Evolutionary conservation across 495 filamentous ascomycete genomes (phyloP).

Genomic region (Tuber melanosporum): DNA sequence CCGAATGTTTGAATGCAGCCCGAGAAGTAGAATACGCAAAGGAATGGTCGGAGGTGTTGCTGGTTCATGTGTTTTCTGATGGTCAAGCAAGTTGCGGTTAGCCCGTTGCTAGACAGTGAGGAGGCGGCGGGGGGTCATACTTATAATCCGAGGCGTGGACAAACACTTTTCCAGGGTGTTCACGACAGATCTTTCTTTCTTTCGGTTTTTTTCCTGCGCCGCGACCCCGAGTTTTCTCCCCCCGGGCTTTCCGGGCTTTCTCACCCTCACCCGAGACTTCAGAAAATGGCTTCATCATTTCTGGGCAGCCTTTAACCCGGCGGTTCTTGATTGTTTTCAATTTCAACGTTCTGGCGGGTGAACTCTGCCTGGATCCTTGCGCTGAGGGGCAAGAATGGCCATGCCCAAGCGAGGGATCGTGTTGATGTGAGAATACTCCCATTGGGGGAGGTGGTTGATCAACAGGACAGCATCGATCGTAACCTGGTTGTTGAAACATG

Average conservation of each 20-base stretch:
- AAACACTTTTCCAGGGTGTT: slow-evolving; percentile 18
- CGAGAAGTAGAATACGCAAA: slow-evolving; percentile 74
- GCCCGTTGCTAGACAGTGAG: neutral
- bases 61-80: slow-evolving; percentile 50
- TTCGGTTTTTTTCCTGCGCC: slow-evolving; percentile 27
- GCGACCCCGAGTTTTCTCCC: neutral
- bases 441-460: neutral
- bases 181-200: slow-evolving; percentile 15
- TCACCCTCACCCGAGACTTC: neutral
- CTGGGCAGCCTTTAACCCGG: neutral
- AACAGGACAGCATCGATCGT: neutral
- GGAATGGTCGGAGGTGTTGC: slow-evolving; percentile 59
- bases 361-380: neutral
- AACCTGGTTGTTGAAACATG: neutral
- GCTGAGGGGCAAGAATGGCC: neutral
- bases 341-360: neutral
- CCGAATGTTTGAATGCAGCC: slow-evolving; percentile 80
- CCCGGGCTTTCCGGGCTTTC: slow-evolving; percentile 9
- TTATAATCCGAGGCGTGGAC: slow-evolving; percentile 28
- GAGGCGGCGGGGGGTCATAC: slow-evolving; percentile 15
- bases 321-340: neutral
- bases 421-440: neutral
- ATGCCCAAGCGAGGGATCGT: neutral
- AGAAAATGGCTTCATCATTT: slow-evolving; percentile 26
- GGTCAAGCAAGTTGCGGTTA: slow-evolving; percentile 42